Evolutionary conservation across 306 rosid genomes (phyloP), one percentile per base, ranked within the genome.

Genomic region (Lathyrus tuberosus): DNA sequence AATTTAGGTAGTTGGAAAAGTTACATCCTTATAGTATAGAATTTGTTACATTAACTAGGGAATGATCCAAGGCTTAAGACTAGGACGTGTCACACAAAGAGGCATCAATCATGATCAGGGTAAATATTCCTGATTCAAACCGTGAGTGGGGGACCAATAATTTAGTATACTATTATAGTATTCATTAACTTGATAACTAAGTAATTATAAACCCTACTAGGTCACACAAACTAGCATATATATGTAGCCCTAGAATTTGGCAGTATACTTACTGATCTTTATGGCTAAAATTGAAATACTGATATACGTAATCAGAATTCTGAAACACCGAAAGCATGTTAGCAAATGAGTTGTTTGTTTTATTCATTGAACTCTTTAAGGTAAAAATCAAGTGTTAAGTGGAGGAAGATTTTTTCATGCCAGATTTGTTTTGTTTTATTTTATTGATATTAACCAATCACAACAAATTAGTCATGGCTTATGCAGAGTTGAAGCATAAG

Each of bases 11-110:
- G 5, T 49, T 49, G 56, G 26, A 16, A 49, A 49, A 16, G 56
- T 10, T 49, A 46, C 52, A 44, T 44, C 5, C 11, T 16, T 48
- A 16, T 16, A 2, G 24, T 13, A 28, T 14, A n/a, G 26, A 24
- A 15, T 56, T 59, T n/a, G 44, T 16, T 60, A 60, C 26, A 57
- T 57, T 59, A 59, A 59, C 4, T 61, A 61, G 66, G 67, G 67
- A 13, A 61, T 61, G 67, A 61, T 37, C 67, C 9, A 35, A 10
- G 10, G 14, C 30, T 35, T 62, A 17, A 69, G 85, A 77, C 38
- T 81, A 49, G 52, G 85, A 81, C 85, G 71, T 73, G 76, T 73
- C 85, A 73, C 73, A 18, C 67, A 73, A 73, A 70, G 79, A 62
- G 51, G 71, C 62, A 67, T 74, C 80, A 74, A 33, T 62, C 67